These are phyloP conservation scores for Cryptococcus sp. DNA, from an alignment of 1,284 basidiomycete genomes.

Conservation along the genomic window DNA sequence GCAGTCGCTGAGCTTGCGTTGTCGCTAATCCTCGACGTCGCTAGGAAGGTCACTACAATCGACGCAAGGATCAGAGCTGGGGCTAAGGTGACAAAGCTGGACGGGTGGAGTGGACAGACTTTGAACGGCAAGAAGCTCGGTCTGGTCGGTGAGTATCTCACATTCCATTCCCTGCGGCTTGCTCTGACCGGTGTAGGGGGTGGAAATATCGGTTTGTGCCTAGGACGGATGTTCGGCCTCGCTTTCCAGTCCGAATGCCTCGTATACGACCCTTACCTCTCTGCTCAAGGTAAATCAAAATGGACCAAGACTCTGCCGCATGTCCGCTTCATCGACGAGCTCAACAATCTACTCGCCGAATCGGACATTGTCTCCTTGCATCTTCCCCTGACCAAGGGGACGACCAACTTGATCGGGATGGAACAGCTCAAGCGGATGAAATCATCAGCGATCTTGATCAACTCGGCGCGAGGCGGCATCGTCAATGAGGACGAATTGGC, in stretches of 20 bases:
- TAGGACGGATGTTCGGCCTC: not conserved
- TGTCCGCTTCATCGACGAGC: not conserved
- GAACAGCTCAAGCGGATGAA: constrained; percentile 19
- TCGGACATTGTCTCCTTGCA: constrained; percentile 24
- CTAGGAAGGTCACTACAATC: not conserved
- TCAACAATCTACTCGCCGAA: constrained; percentile 15
- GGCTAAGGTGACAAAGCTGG: not conserved
- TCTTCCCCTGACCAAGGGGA: constrained; percentile 17
- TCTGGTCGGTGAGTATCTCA: not conserved
- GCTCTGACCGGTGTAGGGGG: not conserved
- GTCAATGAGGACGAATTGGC: constrained; percentile 24
- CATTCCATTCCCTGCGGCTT: not conserved
- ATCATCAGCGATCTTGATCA: constrained; percentile 21
- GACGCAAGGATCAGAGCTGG: not conserved
- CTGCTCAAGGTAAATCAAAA: not conserved
- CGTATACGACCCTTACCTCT: not conserved
- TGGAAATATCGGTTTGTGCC: not conserved
- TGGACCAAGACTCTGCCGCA: not conserved
- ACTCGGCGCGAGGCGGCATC: constrained; percentile 28
- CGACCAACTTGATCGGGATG: constrained; percentile 14
- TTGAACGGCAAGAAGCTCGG: not conserved
- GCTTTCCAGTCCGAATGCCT: not conserved
- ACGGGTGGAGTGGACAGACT: constrained; percentile 3
- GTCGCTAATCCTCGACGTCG: not conserved
- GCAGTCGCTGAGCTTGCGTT: constrained; percentile 1